Evolutionary conservation across 345 rosid genomes (phyloP).

Genomic region (Arabidopsis suecica): DNA sequence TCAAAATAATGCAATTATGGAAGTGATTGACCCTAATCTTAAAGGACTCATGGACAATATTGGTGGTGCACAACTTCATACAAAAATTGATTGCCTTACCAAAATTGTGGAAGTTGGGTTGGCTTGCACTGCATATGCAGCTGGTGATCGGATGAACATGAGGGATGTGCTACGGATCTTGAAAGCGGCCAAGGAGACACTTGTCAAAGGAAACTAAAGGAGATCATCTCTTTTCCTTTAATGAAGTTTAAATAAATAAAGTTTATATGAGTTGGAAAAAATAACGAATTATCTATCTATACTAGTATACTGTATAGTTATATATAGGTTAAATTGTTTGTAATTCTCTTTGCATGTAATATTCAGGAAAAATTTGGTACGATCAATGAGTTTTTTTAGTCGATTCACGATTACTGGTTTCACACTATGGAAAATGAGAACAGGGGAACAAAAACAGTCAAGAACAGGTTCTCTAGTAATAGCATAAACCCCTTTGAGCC

Average conservation of each 20-base stretch:
- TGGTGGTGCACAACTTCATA: constrained; percentile 34
- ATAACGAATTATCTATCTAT: too few relatives aligned
- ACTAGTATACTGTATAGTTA: not conserved
- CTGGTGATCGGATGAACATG: constrained; percentile 48
- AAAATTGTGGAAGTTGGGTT: constrained; percentile 52
- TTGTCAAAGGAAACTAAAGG: constrained; percentile 13
- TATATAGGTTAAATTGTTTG: not conserved
- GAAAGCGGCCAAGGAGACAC: constrained; percentile 25
- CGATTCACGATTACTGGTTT: too few relatives aligned
- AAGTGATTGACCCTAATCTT: constrained; percentile 50
- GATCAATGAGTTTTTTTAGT: too few relatives aligned
- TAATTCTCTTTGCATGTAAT: not conserved
- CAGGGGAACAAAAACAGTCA: not conserved
- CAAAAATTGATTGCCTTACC: constrained; percentile 45
- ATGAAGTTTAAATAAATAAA: not conserved
- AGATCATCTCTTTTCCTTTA: not conserved
- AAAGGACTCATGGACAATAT: constrained; percentile 36
- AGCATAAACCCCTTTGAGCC: not conserved
- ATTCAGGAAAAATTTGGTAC: too few relatives aligned
- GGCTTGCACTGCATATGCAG: constrained; percentile 46
- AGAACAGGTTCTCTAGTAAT: not conserved
- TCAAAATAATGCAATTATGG: constrained; percentile 25
- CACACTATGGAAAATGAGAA: too few relatives aligned
- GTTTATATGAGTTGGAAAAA: too few relatives aligned
- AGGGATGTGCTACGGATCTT: constrained; percentile 52